These are phyloP conservation scores for Mucor indicus DNA, from an alignment of 371 early-diverging fungal genomes.

Conservation along the genomic window DNA sequence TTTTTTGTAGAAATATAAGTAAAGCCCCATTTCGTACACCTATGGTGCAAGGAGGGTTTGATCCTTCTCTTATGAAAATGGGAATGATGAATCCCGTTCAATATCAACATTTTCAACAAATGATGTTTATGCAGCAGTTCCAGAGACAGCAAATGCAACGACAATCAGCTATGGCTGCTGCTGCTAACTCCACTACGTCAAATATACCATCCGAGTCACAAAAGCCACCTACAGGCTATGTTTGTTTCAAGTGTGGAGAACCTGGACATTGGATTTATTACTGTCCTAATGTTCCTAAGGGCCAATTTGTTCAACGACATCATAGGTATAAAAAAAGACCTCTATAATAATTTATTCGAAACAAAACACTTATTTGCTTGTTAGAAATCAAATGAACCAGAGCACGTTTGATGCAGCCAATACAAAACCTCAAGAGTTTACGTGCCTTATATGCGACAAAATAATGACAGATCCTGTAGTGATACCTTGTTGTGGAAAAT, in stretches of 20 bases:
- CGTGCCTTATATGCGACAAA: slow-evolving; percentile 74
- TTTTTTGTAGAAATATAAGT: too few species aligned
- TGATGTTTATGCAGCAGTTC: slow-evolving; percentile 38
- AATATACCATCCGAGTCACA: slow-evolving; percentile 47
- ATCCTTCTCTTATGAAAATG: slow-evolving; percentile 36
- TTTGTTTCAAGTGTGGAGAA: slow-evolving; percentile 49
- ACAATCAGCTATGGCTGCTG: slow-evolving; percentile 14
- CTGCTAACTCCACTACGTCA: slow-evolving; percentile 1
- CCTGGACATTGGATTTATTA: slow-evolving; percentile 58
- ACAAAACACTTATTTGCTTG: background rate
- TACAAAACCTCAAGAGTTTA: slow-evolving; percentile 48
- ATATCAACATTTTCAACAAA: slow-evolving; percentile 31
- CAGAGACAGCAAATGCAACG: slow-evolving; percentile 32
- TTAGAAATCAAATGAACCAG: background rate
- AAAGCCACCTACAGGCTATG: slow-evolving; percentile 47
- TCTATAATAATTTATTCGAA: background rate
- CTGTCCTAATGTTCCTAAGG: slow-evolving; percentile 51
- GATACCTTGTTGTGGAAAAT: slow-evolving; percentile 83
- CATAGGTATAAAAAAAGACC: background rate
- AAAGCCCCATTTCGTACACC: too few species aligned
- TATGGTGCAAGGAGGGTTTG: slow-evolving; percentile 12
- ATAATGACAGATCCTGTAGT: slow-evolving; percentile 79
- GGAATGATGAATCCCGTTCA: slow-evolving; percentile 39
- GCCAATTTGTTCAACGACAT: slow-evolving; percentile 41
- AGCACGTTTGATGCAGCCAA: background rate